phyloP scores from a whole-genome alignment of 495 filamentous ascomycete species.

The Durotheca rogersii region DNA sequence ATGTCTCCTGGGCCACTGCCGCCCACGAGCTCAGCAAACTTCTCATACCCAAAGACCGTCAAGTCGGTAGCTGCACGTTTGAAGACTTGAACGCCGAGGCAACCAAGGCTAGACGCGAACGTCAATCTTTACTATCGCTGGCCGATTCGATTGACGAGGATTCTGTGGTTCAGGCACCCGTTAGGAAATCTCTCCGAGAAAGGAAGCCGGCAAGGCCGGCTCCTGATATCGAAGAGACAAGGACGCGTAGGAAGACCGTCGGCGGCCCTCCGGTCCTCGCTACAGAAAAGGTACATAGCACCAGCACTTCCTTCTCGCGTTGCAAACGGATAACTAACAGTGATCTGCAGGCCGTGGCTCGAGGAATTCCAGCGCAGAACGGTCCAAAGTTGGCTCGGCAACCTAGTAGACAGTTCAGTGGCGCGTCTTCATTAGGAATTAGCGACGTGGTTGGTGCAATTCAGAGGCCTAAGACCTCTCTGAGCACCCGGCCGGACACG shows the following conservation, averaged over 20 bases:
- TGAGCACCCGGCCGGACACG: conserved; percentile 42
- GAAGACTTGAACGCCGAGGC: conserved; percentile 74
- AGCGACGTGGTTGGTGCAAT: conserved; percentile 15
- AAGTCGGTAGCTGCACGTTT: conserved; percentile 69
- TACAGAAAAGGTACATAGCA: conserved; percentile 47
- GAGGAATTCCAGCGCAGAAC: conserved; percentile 41
- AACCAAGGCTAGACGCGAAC: conserved; percentile 59
- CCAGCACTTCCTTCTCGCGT: neutral
- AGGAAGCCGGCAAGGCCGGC: conserved; percentile 59
- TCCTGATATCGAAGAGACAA: conserved; percentile 55
- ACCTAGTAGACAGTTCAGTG: conserved; percentile 42
- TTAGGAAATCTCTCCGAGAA: conserved; percentile 70
- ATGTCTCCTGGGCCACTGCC: conserved; percentile 81
- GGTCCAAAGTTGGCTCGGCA: conserved; percentile 28
- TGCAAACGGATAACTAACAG: conserved; percentile 5
- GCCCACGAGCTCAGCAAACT: conserved; percentile 77
- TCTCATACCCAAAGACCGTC: conserved; percentile 71
- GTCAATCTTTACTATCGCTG: conserved; percentile 52
- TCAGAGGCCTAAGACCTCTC: conserved; percentile 40
- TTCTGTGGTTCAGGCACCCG: conserved; percentile 43
- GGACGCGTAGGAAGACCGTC: conserved; percentile 66
- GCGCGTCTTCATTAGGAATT: conserved; percentile 37
- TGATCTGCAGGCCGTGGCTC: conserved; percentile 36
- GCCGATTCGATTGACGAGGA: conserved; percentile 28
- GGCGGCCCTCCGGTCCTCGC: conserved; percentile 53